These are phyloP conservation scores for Gossypium herbaceum DNA, from an alignment of 345 rosid genomes.

Conservation along the genomic window DNA sequence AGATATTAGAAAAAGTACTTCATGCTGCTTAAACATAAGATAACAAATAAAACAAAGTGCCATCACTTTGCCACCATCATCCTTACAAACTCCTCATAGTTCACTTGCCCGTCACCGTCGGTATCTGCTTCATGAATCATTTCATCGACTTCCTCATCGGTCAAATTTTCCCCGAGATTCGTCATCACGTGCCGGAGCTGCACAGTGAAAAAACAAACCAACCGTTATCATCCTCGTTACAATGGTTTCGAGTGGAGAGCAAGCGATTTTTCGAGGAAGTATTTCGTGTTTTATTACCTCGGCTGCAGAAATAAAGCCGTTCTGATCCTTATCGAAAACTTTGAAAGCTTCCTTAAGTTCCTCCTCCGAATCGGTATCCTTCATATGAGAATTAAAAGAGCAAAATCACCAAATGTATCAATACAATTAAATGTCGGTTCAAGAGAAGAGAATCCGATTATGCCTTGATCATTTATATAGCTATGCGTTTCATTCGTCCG, in stretches of 20 bases:
- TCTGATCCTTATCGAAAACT: slow-evolving; percentile 11
- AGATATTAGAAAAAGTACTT: background rate
- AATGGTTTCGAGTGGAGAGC: background rate
- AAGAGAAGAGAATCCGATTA: background rate
- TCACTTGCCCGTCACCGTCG: slow-evolving; percentile 4
- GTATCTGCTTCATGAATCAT: slow-evolving; percentile 10
- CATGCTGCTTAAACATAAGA: background rate
- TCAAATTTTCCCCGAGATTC: slow-evolving; percentile 1
- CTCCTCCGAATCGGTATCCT: slow-evolving; percentile 1
- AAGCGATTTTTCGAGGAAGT: background rate
- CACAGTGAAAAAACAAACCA: background rate
- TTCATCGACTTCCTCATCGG: slow-evolving; percentile 11
- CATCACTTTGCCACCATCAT: slow-evolving; percentile 9
- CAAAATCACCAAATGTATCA: background rate
- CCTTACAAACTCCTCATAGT: slow-evolving; percentile 13
- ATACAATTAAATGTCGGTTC: background rate
- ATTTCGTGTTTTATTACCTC: background rate
- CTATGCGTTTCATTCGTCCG: background rate
- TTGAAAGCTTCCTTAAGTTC: slow-evolving; percentile 12
- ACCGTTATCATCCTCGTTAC: background rate
- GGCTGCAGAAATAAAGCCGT: slow-evolving; percentile 11
- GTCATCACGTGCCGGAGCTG: slow-evolving; percentile 1
- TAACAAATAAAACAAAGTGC: too few relatives aligned
- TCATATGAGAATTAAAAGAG: background rate
- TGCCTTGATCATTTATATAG: background rate